Evolutionary conservation across 1,284 basidiomycete species (phyloP).

Genomic region (Mycena citricolor): DNA sequence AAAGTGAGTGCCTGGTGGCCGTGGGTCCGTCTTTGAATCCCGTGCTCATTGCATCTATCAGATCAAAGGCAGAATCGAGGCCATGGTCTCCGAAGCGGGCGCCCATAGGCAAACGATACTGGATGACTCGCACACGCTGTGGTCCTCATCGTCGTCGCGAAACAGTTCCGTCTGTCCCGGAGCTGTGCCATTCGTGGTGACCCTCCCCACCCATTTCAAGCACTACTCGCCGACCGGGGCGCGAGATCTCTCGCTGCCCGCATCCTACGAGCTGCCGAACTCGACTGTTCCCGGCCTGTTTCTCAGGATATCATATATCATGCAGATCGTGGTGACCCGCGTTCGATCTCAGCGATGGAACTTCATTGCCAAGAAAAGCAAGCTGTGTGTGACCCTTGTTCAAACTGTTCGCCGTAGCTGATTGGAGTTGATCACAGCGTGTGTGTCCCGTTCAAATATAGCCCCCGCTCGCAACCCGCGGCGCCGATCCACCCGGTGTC

Average conservation of each 20-base stretch:
- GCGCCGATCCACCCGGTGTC: conserved; percentile 41
- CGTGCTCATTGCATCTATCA: background rate
- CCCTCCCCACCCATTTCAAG: conserved; percentile 47
- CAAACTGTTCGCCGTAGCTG: conserved; percentile 7
- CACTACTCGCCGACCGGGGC: too few species aligned
- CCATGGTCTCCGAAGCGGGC: conserved; percentile 41
- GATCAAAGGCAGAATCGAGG: conserved; percentile 53
- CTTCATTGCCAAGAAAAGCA: conserved; percentile 39
- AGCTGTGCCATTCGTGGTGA: conserved; percentile 46
- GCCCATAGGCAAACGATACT: conserved; percentile 36
- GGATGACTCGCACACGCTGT: conserved; percentile 38
- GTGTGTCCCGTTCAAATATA: conserved; percentile 43
- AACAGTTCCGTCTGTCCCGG: conserved; percentile 38
- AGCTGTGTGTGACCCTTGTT: conserved; percentile 34
- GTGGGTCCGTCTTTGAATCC: background rate
- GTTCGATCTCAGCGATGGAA: conserved; percentile 33
- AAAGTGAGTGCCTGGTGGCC: conserved; percentile 38
- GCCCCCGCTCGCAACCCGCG: conserved; percentile 52
- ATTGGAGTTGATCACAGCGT: too few species aligned
- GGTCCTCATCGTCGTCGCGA: conserved; percentile 35
- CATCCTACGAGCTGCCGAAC: conserved; percentile 43
- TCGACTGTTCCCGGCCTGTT: conserved; percentile 37
- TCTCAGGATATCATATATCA: conserved; percentile 39
- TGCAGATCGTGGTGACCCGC: conserved; percentile 45
- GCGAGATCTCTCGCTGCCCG: conserved; percentile 45